Evolutionary conservation across 495 filamentous ascomycete genomes (phyloP).

Genomic region (Xylaria curta): DNA sequence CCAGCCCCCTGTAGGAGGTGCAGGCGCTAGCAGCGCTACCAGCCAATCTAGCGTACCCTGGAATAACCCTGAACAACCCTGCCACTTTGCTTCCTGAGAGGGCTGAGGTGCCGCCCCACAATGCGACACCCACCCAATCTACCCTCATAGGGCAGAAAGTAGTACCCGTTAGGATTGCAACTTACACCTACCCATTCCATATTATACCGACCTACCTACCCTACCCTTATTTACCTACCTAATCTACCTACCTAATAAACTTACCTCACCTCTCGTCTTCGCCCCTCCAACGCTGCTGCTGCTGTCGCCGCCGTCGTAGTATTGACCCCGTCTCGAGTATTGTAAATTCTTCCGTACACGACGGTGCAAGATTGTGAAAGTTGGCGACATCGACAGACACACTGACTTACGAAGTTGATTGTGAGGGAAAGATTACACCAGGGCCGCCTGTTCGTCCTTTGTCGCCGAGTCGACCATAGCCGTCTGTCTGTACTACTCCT

Average conservation of each 20-base stretch:
- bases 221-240: slow-evolving; percentile 20
- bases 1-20: slow-evolving; percentile 19
- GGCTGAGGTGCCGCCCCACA: slow-evolving; percentile 24
- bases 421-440: slow-evolving; percentile 4
- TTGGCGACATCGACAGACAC: slow-evolving; percentile 5
- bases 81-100: slow-evolving; percentile 15
- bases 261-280: slow-evolving; percentile 4
- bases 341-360: background rate
- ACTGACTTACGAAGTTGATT: background rate
- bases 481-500: background rate
- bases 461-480: slow-evolving; percentile 8
- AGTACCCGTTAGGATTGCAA: slow-evolving; percentile 8
- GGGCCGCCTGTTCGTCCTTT: slow-evolving; percentile 15
- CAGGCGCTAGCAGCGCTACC: slow-evolving; percentile 16
- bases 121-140: background rate
- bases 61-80: slow-evolving; percentile 12
- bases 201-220: slow-evolving; percentile 18
- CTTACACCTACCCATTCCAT: slow-evolving; percentile 17
- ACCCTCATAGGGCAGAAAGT: slow-evolving; percentile 29
- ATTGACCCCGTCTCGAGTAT: background rate
- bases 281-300: slow-evolving; percentile 21
- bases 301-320: background rate
- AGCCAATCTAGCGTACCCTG: slow-evolving; percentile 17
- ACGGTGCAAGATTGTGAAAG: background rate
- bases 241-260: slow-evolving; percentile 14